phyloP scores from a whole-genome alignment of 2,329 filamentous ascomycete genomes.

The Alternaria triticimaculans region DNA sequence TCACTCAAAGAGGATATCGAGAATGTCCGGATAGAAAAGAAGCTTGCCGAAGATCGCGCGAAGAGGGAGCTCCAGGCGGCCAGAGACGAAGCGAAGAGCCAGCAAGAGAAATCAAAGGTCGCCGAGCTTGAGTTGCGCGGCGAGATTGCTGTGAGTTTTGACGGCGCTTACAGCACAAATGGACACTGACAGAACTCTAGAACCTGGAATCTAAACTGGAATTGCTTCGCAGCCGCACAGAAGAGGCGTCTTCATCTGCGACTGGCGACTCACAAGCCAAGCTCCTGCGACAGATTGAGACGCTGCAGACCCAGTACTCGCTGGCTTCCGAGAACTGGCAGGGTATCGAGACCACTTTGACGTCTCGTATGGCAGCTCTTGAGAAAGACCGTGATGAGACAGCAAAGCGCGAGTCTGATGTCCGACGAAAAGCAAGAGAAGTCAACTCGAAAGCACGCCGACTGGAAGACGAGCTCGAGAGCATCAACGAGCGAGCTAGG shows the following conservation, averaged over 20 bases:
- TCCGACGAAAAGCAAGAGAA: constrained; percentile 88
- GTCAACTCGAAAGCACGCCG: constrained; percentile 71
- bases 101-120: constrained; percentile 71
- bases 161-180: background rate
- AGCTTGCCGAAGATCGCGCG: constrained; percentile 73
- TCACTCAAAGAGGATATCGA: constrained; percentile 70
- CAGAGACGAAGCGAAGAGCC: constrained; percentile 74
- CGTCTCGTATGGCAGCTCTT: constrained; percentile 75
- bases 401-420: constrained; percentile 79
- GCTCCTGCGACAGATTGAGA: constrained; percentile 91
- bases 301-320: constrained; percentile 91
- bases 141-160: constrained; percentile 65
- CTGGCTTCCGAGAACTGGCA: constrained; percentile 98
- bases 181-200: constrained; percentile 49
- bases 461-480: constrained; percentile 84
- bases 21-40: constrained; percentile 75
- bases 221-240: constrained; percentile 80
- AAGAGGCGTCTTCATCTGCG: constrained; percentile 85
- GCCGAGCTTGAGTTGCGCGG: constrained; percentile 78
- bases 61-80: constrained; percentile 73
- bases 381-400: constrained; percentile 94
- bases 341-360: constrained; percentile 85
- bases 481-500: constrained; percentile 68
- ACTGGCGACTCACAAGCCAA: constrained; percentile 87
- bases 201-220: constrained; percentile 89